Percentiles rank a stretch among this genome's conserved stretches.
These are phyloP conservation scores for Phylloboletellus chloephorus DNA, from an alignment of 1,284 basidiomycete species.

Conservation along the genomic window DNA sequence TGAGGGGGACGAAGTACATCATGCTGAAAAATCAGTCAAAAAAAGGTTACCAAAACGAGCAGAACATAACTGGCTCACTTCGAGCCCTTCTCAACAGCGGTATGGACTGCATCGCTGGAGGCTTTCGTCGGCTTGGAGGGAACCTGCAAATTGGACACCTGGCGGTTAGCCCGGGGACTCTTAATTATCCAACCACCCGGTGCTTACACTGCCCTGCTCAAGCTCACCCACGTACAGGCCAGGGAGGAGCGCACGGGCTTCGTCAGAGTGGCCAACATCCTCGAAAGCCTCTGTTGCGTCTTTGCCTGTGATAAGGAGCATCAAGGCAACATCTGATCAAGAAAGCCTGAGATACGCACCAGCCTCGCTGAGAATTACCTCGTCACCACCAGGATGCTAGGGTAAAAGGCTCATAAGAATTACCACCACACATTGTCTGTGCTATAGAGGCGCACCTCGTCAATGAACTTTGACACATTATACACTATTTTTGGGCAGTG, in stretches of 20 bases:
- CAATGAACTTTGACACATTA: constrained; percentile 90
- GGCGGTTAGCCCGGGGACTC: neutral
- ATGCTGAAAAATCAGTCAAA: constrained; percentile 37
- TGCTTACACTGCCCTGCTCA: constrained; percentile 61
- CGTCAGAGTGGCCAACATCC: constrained; percentile 98
- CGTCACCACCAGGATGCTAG: constrained; percentile 96
- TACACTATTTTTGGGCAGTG: constrained; percentile 64
- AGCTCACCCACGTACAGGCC: constrained; percentile 77
- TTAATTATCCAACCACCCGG: neutral
- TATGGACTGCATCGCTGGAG: constrained; percentile 33
- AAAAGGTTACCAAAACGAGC: neutral
- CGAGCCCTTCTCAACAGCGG: constrained; percentile 61
- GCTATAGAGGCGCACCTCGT: constrained; percentile 70
- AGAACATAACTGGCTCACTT: constrained; percentile 46
- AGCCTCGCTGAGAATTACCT: constrained; percentile 90
- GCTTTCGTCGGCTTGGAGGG: constrained; percentile 41
- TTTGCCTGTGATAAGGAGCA: constrained; percentile 48
- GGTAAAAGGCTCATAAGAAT: constrained; percentile 11
- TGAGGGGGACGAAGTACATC: constrained; percentile 78
- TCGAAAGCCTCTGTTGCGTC: constrained; percentile 99
- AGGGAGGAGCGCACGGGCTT: constrained; percentile 85
- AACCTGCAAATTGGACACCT: constrained; percentile 5
- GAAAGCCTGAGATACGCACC: constrained; percentile 51
- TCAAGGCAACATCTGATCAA: constrained; percentile 4
- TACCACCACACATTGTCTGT: neutral